Base-by-base conservation (phyloP, 2,329 filamentous ascomycete genomes). In the Ophiostoma australiae region DNA sequence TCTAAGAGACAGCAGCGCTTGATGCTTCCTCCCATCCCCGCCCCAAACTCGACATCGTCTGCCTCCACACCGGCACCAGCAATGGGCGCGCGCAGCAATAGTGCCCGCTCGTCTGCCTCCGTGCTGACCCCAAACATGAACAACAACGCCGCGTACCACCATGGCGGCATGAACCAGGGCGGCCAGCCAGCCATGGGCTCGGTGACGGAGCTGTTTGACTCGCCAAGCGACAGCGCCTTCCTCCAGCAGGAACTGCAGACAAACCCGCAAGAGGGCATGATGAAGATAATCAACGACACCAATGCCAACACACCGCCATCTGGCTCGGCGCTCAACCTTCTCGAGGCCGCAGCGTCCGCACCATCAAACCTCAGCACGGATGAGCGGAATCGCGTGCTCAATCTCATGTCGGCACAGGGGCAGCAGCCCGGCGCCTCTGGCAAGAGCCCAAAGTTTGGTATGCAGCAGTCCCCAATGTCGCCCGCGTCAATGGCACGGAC, bases 231-330 rank as follows among this genome's bases (percentile, higher is more conserved):
- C 3, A 82, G 86, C 31, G 80, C 79, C 7, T 85, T 80, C 70
- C 80, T 88, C 2, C 84, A 85, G 37, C 82, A 85, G 44, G 86
- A 89, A 75, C 81, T 88, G 6, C 83, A 86, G 76, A 78, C 80
- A n/a, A 86, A 85, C 71, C 85, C 86, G 0, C 86, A 86, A 71
- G 86, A 87, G 75, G 83, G 84, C 69, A 88, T 89, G 84, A 87
- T 90, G 84, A 87, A 84, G 75, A 84, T 90, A 41, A 89, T 90
- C 77, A 85, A 89, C 72, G 86, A 87, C 73, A 86, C 87, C 73
- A 89, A 89, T 73, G 86, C 86, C 27, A 82, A 79, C 73, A 86
- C 82, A 74, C 71, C 74, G 3, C 48, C 48, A 73, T 78, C 79
- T 3, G 78, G 80, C 0, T 55, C 69, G 1, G 80, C 82, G 66